Evolutionary conservation across 805 yeast genomes (phyloP), one percentile per base, ranked within the genome.

Genomic region (Candida alai): DNA sequence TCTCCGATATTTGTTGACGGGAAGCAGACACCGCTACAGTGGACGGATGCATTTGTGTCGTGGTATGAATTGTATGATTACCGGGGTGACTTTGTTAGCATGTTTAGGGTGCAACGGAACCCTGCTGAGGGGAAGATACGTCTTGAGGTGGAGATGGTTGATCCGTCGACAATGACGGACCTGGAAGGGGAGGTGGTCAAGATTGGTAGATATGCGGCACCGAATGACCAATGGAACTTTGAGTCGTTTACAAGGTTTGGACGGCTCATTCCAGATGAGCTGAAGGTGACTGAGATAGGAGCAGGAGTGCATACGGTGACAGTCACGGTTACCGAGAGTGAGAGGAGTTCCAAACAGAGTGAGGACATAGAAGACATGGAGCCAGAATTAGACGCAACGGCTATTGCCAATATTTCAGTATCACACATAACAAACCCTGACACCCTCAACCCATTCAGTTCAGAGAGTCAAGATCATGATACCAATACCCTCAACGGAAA

Each of bases 11-110:
- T 35, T 6, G 17, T 29, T 2, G 41, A 30, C 4, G 21, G 39
- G 4, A 34, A 35, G 5, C 15, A 44, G 4, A 32, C 39, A 5
- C 34, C 40, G 10, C 35, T 52, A 8, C 24, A 36, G 11, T 61
- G 65, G 66, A 42, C 45, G 8, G 65, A 60, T 41, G 23, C 52
- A 4, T 65, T 65, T 36, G 34, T 45, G 4, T 43, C 52, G 12
- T 63, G 68, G 68, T 61, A 47, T 35, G 70, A 65, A 40, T 24
- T 62, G 7, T 66, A 63, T 40, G 59, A 62, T 39, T 43, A 41
- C 35, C 37, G 35, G 19, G 71, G 70, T 1, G 44, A 54, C 19
- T 51, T 65, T n/a, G 14, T 52, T 23, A 44, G 42, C 4, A 26
- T 64, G 9, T 36, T 53, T 5, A 52, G 51, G 23, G 36, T 65